Evolutionary conservation across 2,329 filamentous ascomycete genomes (phyloP).

Genomic region (Bimuria novae-zelandiae): DNA sequence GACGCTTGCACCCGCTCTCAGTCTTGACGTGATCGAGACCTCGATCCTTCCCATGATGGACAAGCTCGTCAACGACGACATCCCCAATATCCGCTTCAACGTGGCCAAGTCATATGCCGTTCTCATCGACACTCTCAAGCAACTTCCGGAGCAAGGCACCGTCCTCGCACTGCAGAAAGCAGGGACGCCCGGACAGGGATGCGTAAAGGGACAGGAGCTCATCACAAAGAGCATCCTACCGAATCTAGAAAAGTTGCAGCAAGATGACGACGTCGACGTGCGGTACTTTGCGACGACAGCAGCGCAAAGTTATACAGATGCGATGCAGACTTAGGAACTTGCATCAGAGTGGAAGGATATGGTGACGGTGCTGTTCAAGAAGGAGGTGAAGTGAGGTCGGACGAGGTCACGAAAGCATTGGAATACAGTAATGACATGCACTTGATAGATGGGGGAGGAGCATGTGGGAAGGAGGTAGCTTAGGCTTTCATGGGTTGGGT

Average conservation of each 20-base stretch:
- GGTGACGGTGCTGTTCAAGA: slow-evolving; percentile 15
- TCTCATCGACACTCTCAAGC: slow-evolving; percentile 87
- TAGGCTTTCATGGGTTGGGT: slow-evolving; percentile 20
- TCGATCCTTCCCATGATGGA: slow-evolving; percentile 96
- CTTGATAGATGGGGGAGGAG: slow-evolving; percentile 17
- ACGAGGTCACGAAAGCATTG: slow-evolving; percentile 30
- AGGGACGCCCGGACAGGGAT: slow-evolving; percentile 62
- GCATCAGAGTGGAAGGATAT: slow-evolving; percentile 7
- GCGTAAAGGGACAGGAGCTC: slow-evolving; percentile 74
- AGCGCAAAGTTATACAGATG: slow-evolving; percentile 57
- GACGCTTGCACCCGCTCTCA: slow-evolving; percentile 93
- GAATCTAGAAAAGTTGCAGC: slow-evolving; percentile 91
- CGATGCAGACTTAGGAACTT: slow-evolving; percentile 45
- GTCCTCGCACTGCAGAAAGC: slow-evolving; percentile 84
- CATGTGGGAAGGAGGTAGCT: slow-evolving; percentile 13
- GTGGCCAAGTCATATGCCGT: slow-evolving; percentile 96
- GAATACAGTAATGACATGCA: slow-evolving; percentile 37
- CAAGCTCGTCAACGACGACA: slow-evolving; percentile 89
- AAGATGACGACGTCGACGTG: slow-evolving; percentile 97
- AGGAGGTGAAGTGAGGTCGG: slow-evolving; percentile 1
- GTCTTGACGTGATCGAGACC: slow-evolving; percentile 87
- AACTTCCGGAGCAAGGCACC: slow-evolving; percentile 86
- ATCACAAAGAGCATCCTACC: slow-evolving; percentile 87
- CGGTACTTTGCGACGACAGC: slow-evolving; percentile 96
- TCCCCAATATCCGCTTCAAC: slow-evolving; percentile 99